A percentile compares a stretch with the other conserved stretches of the same genome.
Evolutionary conservation across 129 eudicot species (phyloP).

Genomic region (Flaveria trinervia): DNA sequence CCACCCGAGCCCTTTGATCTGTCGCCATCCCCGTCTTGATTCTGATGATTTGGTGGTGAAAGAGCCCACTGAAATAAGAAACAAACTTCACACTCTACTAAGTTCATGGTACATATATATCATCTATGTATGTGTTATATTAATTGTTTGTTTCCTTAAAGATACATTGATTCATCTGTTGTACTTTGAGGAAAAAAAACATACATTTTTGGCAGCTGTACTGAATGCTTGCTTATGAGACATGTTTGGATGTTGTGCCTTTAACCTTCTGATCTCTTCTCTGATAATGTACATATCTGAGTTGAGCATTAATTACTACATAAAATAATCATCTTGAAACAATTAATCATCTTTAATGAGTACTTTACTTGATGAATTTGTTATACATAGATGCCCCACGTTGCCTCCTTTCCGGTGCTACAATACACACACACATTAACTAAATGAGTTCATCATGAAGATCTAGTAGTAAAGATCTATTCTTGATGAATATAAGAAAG

Average conservation of each 20-base stretch:
- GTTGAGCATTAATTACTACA: not conserved
- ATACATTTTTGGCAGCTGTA: conserved; percentile 93
- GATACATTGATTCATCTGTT: not conserved
- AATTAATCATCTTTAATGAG: not conserved
- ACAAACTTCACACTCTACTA: conserved; percentile 19
- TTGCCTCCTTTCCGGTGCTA: conserved; percentile 90
- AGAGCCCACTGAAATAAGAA: conserved; percentile 78
- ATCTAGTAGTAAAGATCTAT: not conserved
- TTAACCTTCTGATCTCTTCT: conserved; percentile 89
- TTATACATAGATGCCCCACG: conserved; percentile 88
- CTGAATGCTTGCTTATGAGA: conserved; percentile 95
- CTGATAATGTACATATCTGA: conserved; percentile 38
- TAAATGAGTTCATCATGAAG: not conserved
- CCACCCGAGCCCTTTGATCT: conserved; percentile 31
- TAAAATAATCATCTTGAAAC: not conserved
- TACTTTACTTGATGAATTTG: conserved; percentile 59
- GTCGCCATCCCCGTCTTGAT: not conserved
- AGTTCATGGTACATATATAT: not conserved
- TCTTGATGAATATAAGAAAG: conserved; percentile 2
- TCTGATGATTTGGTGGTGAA: conserved; percentile 53
- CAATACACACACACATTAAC: not conserved
- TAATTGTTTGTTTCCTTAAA: not conserved
- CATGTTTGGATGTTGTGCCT: conserved; percentile 70
- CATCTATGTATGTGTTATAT: not conserved
- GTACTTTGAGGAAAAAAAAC: not conserved